phyloP scores from a whole-genome alignment of 768 basidiomycete genomes.

The Kwoniella dejecticola region DNA sequence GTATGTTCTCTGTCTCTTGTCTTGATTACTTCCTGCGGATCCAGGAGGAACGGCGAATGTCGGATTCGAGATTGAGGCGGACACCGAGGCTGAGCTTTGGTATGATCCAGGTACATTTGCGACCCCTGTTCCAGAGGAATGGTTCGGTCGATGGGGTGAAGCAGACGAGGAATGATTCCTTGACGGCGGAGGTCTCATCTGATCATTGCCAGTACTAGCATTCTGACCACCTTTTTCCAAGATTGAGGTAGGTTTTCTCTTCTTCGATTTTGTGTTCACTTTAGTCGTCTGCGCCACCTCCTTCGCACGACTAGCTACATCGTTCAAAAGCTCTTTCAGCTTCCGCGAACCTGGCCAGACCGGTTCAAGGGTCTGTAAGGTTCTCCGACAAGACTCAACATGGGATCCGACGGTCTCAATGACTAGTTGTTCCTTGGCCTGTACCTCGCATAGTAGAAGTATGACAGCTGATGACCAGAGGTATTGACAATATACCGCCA shows the following conservation, averaged over 20 bases:
- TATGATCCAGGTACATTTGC: not conserved
- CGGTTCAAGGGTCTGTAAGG: slow-evolving; percentile 42
- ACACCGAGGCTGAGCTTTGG: slow-evolving; percentile 1
- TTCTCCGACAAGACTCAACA: slow-evolving; percentile 39
- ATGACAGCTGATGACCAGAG: slow-evolving; percentile 51
- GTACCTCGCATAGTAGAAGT: slow-evolving; percentile 49
- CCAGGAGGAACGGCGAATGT: not conserved
- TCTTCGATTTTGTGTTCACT: slow-evolving; percentile 15
- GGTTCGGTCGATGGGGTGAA: slow-evolving; percentile 3
- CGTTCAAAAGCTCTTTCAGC: slow-evolving; percentile 45
- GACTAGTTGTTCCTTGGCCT: slow-evolving; percentile 47
- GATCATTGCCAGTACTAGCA: not conserved
- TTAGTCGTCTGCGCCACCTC: slow-evolving; percentile 22
- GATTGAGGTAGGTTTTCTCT: slow-evolving; percentile 17
- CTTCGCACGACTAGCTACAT: slow-evolving; percentile 39
- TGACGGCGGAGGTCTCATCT: slow-evolving; percentile 15
- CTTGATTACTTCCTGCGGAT: not conserved
- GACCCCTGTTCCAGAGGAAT: not conserved
- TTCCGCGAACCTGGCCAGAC: slow-evolving; percentile 51
- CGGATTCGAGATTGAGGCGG: not conserved
- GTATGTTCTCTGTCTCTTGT: slow-evolving; percentile 29
- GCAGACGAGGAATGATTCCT: slow-evolving; percentile 7
- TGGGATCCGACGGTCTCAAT: slow-evolving; percentile 43
- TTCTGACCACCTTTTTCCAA: not conserved
- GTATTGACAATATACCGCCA: slow-evolving; percentile 47